These are phyloP conservation scores for Flaveria linearis DNA, from an alignment of 129 eudicot genomes.

Conservation along the genomic window DNA sequence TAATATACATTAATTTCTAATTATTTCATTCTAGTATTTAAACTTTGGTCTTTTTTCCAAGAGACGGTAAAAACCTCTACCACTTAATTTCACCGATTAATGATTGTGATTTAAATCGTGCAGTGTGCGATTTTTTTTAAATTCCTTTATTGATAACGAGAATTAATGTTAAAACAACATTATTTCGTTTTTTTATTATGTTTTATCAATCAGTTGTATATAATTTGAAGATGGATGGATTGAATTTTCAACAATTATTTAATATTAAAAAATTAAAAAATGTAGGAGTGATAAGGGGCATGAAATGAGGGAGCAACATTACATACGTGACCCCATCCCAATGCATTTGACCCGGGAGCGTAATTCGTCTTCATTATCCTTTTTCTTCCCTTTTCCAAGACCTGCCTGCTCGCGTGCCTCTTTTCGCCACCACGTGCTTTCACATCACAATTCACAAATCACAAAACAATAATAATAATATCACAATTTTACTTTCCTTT, in stretches of 20 bases:
- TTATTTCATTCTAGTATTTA: too few relatives aligned
- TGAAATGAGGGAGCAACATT: slow-evolving; percentile 22
- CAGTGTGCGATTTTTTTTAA: too few relatives aligned
- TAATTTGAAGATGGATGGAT: not conserved
- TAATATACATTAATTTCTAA: too few relatives aligned
- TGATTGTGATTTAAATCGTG: too few relatives aligned
- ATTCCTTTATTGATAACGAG: too few relatives aligned
- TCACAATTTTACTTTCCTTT: not conserved
- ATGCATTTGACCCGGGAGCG: slow-evolving; percentile 5
- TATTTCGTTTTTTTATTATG: too few relatives aligned
- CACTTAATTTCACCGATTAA: too few relatives aligned
- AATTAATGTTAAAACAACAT: too few relatives aligned
- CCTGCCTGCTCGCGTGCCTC: slow-evolving; percentile 19
- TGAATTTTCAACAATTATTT: not conserved
- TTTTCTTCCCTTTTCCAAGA: slow-evolving; percentile 3
- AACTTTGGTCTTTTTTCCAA: too few relatives aligned
- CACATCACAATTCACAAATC: not conserved
- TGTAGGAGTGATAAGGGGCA: slow-evolving; percentile 32
- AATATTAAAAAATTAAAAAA: not conserved
- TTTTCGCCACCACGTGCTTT: slow-evolving; percentile 25
- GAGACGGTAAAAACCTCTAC: too few relatives aligned
- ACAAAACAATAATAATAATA: too few relatives aligned
- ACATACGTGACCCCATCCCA: slow-evolving; percentile 18
- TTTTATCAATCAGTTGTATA: not conserved
- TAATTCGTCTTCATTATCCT: slow-evolving; percentile 17